Evolutionary conservation across 1,284 basidiomycete genomes (phyloP), one percentile per base, ranked within the genome.

Genomic region (Ceratobasidium papillatum): DNA sequence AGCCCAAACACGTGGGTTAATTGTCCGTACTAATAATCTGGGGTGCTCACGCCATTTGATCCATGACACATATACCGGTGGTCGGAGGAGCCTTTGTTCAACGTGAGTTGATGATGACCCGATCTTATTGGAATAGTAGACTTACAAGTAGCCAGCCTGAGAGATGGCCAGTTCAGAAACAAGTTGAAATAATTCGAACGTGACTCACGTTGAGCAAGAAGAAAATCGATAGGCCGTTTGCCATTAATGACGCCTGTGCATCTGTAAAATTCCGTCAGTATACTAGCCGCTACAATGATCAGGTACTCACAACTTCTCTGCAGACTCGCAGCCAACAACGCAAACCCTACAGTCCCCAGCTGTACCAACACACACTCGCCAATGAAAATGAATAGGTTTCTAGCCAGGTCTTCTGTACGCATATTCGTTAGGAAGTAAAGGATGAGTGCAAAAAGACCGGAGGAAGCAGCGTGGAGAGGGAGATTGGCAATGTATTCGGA

Each of bases 41-140:
- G 9, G 8, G 7, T 0, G 64, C 74, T 36, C 38, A 64, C 73
- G 80, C 81, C 82, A 84, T 52, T 82, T 80, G 64, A 85, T 80
- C 84, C 84, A 85, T 0, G 78, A 66, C 2, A 84, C 81, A 77
- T 84, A 86, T 0, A 80, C 79, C 0, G 84, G 84, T 1, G 85
- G 81, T 41, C 82, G 74, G 19, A 77, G 52, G n/a, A 77, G 59
- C 34, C 77, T 77, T 27, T 27, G 12, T 25, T 19, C 9, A n/a
- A n/a, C n/a, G n/a, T n/a, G n/a, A n/a, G 25, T 5, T 45, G 38
- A 9, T 32, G 25, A 8, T 63, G 36, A 27, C 38, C 27, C 3
- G 30, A 12, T 3, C 11, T 25, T 25, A 43, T 11, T 41, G 17
- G 17, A 25, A 68, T 36, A 19, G n/a, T 7, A 52, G 54, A 81